These are phyloP conservation scores for Tripterygium wilfordii DNA, from an alignment of 177 flowering plant genomes.

Conservation along the genomic window DNA sequence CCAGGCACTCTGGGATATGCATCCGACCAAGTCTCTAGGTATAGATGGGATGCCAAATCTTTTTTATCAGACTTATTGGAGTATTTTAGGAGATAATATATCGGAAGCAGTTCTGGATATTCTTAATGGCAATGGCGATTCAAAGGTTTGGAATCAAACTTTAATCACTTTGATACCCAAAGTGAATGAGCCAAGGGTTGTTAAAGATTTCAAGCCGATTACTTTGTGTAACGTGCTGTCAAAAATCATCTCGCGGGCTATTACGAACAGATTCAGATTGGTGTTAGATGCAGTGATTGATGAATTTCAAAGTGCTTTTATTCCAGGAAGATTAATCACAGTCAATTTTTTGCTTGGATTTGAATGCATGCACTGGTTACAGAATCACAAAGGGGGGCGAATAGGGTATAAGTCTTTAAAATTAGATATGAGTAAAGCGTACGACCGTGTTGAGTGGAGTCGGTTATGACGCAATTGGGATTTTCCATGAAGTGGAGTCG, in stretches of 20 bases:
- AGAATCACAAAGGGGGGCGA: not conserved
- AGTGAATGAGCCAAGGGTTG: no score
- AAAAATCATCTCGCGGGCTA: not conserved
- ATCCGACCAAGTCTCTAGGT: not conserved
- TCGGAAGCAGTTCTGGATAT: not conserved
- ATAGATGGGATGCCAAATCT: not conserved
- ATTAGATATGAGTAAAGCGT: not conserved
- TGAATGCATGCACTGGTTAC: not conserved
- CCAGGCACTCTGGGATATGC: not conserved
- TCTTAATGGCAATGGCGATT: not conserved
- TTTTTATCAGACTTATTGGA: not conserved
- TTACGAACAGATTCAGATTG: not conserved
- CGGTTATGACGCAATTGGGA: not conserved
- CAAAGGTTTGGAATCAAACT: not conserved
- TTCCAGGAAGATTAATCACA: not conserved
- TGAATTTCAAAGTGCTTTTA: not conserved
- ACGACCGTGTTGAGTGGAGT: not conserved
- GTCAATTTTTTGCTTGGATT: not conserved
- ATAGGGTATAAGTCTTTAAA: not conserved
- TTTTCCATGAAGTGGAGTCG: not conserved
- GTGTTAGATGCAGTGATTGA: not conserved
- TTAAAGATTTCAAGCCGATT: no score
- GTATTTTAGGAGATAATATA: not conserved
- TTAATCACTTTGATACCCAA: no score
- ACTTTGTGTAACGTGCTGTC: not conserved